Conservation (phyloP, 352 stramenopile genomes). For the Globisporangium camurandrum region DNA sequence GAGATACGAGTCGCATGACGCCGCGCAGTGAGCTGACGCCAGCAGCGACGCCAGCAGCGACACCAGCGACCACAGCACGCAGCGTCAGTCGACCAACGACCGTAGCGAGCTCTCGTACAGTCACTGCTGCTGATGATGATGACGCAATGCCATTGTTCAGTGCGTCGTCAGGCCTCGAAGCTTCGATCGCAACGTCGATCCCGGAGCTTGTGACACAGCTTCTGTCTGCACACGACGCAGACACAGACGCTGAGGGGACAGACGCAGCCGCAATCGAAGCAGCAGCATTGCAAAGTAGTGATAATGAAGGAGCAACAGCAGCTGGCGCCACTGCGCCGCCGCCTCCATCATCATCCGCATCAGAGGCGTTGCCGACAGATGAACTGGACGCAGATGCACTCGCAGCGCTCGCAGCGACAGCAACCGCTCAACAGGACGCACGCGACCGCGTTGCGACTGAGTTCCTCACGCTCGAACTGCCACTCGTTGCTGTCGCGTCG, state of each 20-base stretch:
- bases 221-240: not conserved
- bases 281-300: not conserved
- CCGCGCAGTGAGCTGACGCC: not conserved
- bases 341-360: not conserved
- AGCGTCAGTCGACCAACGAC: too few relatives aligned
- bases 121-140: not conserved
- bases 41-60: not conserved
- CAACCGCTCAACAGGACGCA: slow-evolving; percentile 4
- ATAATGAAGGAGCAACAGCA: not conserved
- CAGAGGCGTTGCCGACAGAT: not conserved
- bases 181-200: not conserved
- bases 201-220: slow-evolving; percentile 1
- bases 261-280: not conserved
- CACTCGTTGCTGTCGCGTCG: slow-evolving; percentile 11
- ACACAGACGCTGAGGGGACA: not conserved
- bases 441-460: slow-evolving; percentile 19
- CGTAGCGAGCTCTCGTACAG: too few relatives aligned
- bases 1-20: not conserved
- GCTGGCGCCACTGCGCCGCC: not conserved
- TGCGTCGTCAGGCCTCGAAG: slow-evolving; percentile 3
- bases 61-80: not conserved
- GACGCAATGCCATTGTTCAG: slow-evolving; percentile 1
- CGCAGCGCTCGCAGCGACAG: slow-evolving; percentile 1
- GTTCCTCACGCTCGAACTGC: slow-evolving; percentile 29
- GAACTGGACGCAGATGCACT: not conserved